Evolutionary conservation across 1,284 basidiomycete species (phyloP), one percentile per base, ranked within the genome.

Genomic region (Xerocomus alliaceus): DNA sequence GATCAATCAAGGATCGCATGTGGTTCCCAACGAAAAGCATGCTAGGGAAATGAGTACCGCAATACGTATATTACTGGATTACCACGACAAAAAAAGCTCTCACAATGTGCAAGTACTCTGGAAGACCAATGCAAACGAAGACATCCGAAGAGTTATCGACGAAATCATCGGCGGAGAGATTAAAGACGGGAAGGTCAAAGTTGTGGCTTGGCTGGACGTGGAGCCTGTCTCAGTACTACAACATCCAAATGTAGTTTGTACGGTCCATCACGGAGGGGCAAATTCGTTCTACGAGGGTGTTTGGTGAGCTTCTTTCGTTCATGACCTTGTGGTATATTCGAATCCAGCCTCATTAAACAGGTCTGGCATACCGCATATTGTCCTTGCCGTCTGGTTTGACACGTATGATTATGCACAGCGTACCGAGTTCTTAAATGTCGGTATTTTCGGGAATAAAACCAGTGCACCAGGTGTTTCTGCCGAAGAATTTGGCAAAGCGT

Each of bases 221-320:
- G 64, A 66, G 13, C 56, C 64, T 0, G 45, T 57, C 13, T 45
- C 67, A 17, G 50, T 66, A 51, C 46, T 69, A 11, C 65, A 67
- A 37, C 65, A 64, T 49, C 48, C 52, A 1, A 64, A 64, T 28
- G n/a, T 67, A 44, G 35, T 64, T 34, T 69, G 65, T 29, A 60
- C 49, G 6, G 63, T 68, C 10, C 66, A 63, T 13, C 63, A 66
- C 13, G 68, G 66, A 26, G 63, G 68, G 5, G 62, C 56, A 10
- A 68, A 70, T 48, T 68, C 66, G 9, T 68, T 59, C 41, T 66
- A 31, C 1, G 68, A 70, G 7, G 54, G 55, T 2, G 6, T 64
- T 31, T 65, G 65, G 68, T 67, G 24, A 50, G 54, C 13, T 50
- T 39, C 41, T 37, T 39, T n/a, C 29, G 48, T 46, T 37, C 12